Conservation (phyloP, 1,284 basidiomycete species). For the Puccinia novopanici region DNA sequence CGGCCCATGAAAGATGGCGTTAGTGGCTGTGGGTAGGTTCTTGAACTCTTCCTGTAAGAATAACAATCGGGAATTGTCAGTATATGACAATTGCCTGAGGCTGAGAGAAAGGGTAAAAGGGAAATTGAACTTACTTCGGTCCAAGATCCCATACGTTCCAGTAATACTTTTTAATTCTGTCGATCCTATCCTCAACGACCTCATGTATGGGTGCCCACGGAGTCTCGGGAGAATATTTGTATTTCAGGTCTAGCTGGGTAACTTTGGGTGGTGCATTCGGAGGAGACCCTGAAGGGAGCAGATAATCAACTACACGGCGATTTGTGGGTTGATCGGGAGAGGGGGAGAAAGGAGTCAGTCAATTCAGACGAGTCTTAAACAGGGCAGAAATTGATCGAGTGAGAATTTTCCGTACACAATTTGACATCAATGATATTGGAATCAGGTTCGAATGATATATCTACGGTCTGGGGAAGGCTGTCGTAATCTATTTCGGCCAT, state of each 20-base stretch:
- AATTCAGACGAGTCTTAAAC: no score
- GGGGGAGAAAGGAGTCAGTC: not conserved
- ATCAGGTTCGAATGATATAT: constrained; percentile 34
- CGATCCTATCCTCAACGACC: constrained; percentile 28
- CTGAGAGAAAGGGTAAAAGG: not conserved
- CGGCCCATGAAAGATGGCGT: constrained; percentile 72
- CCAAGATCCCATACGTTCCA: constrained; percentile 94
- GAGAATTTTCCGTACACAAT: constrained; percentile 19
- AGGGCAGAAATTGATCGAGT: no score
- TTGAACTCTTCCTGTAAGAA: constrained; percentile 67
- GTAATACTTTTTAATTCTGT: constrained; percentile 60
- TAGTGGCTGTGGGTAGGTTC: constrained; percentile 70
- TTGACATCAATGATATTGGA: constrained; percentile 47
- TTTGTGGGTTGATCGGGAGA: not conserved
- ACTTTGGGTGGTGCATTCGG: constrained; percentile 28
- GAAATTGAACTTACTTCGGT: constrained; percentile 52
- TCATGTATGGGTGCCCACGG: constrained; percentile 51
- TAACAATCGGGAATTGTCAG: not conserved
- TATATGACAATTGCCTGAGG: not conserved
- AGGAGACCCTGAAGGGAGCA: constrained; percentile 1
- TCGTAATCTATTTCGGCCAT: constrained; percentile 44
- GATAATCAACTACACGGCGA: constrained; percentile 27
- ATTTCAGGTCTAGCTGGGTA: constrained; percentile 37
- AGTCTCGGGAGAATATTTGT: constrained; percentile 50
- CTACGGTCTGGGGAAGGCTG: constrained; percentile 40